These are phyloP conservation scores for Fusarium sterilihyphosum DNA, from an alignment of 2,329 filamentous ascomycete species.

Conservation along the genomic window DNA sequence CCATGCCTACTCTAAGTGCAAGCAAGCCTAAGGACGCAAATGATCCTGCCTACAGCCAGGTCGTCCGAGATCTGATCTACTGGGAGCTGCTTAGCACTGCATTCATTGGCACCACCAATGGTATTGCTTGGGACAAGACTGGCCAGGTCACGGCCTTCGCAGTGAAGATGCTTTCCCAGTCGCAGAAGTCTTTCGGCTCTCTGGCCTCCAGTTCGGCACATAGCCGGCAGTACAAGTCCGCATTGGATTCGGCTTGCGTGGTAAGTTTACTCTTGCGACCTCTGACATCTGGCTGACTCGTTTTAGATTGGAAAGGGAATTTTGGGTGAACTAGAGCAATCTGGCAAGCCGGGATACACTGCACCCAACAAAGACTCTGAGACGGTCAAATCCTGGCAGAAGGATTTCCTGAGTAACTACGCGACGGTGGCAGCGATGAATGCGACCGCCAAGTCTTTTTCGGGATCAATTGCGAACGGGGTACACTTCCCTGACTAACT, in stretches of 20 bases:
- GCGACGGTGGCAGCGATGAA: neutral
- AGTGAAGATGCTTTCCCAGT: neutral
- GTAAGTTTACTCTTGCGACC: fast-evolving
- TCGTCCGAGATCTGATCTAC: neutral
- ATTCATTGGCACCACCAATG: neutral
- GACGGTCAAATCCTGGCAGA: neutral
- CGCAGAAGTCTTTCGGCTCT: neutral
- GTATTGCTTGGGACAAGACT: neutral
- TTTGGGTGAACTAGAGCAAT: neutral
- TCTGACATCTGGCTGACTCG: neutral
- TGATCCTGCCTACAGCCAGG: neutral
- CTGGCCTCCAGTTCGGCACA: neutral
- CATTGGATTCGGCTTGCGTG: neutral
- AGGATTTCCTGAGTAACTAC: neutral
- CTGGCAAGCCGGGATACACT: neutral
- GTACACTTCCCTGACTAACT: neutral
- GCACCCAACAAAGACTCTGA: neutral
- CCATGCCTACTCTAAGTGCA: neutral
- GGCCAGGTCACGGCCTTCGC: neutral
- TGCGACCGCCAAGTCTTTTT: neutral
- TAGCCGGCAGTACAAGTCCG: neutral
- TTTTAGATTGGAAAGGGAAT: neutral
- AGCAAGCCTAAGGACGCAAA: neutral
- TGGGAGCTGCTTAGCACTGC: neutral
- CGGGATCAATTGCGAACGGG: neutral